These are phyloP conservation scores for Nidularia pulvinata DNA, from an alignment of 768 basidiomycete genomes.

Conservation along the genomic window DNA sequence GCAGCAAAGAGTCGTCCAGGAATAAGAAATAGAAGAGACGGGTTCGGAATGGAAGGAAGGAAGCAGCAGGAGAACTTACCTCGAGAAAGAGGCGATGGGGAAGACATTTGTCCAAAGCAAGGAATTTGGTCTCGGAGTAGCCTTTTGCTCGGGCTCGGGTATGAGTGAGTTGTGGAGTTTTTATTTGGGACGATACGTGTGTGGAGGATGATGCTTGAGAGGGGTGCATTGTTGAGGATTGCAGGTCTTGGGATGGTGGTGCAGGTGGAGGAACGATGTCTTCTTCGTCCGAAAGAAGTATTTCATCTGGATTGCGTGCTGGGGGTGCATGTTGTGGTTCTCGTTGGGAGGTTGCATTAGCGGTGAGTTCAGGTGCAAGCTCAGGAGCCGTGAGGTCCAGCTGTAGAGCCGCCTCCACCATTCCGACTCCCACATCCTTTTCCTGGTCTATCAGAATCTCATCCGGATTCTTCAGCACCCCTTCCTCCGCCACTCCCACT, in stretches of 20 bases:
- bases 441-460: conserved; percentile 23
- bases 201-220: neutral
- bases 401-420: no score
- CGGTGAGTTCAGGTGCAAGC: no score
- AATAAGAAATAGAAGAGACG: no score
- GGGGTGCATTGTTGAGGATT: neutral
- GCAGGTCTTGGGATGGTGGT: conserved; percentile 10
- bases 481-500: no score
- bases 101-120: conserved; percentile 92
- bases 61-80: conserved; percentile 32
- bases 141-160: no score
- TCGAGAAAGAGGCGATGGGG: conserved; percentile 78
- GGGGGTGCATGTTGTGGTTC: neutral
- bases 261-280: conserved; percentile 24
- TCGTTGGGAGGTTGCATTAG: no score
- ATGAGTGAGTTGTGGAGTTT: no score
- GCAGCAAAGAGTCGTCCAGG: no score
- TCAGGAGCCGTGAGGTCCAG: no score
- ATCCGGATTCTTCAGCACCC: conserved; percentile 35
- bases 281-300: conserved; percentile 45
- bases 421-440: no score
- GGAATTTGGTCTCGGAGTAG: conserved; percentile 62
- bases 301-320: neutral
- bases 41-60: neutral
- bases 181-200: neutral